A percentile compares a stretch with the other conserved stretches of the same genome.
These are phyloP conservation scores for Penicillium subrubescens DNA, from an alignment of 495 filamentous ascomycete species.

Conservation along the genomic window DNA sequence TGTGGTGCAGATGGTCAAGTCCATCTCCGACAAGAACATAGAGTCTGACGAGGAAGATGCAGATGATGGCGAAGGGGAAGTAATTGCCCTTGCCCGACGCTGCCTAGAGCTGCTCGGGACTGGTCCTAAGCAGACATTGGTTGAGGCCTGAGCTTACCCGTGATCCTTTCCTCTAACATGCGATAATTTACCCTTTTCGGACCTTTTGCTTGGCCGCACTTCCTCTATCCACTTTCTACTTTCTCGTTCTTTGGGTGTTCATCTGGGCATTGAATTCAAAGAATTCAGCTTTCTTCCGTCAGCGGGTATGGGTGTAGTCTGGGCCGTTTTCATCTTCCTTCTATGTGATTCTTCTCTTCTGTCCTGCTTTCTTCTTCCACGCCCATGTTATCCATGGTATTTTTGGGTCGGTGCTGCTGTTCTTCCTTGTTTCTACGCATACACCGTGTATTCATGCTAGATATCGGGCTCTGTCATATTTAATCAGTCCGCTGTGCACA, in stretches of 20 bases:
- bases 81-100: constrained; percentile 85
- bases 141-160: constrained; percentile 49
- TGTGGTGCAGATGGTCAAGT: constrained; percentile 85
- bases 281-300: constrained; percentile 25
- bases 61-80: constrained; percentile 93
- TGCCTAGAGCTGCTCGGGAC: constrained; percentile 85
- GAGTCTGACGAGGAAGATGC: constrained; percentile 88
- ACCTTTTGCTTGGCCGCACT: constrained; percentile 16
- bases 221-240: background rate
- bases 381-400: constrained; percentile 18
- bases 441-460: constrained; percentile 38
- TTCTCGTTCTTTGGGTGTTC: constrained; percentile 32
- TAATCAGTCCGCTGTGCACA: constrained; percentile 20
- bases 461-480: constrained; percentile 33
- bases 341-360: background rate
- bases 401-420: constrained; percentile 26
- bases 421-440: constrained; percentile 35
- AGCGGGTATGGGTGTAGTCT: constrained; percentile 46
- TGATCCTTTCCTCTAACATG: constrained; percentile 13
- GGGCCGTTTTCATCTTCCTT: constrained; percentile 20
- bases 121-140: constrained; percentile 55
- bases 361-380: constrained; percentile 19
- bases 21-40: constrained; percentile 85
- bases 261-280: constrained; percentile 39
- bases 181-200: constrained; percentile 17